Conservation (phyloP, 2,329 filamentous ascomycete species). For the Chaetomium sp. region DNA sequence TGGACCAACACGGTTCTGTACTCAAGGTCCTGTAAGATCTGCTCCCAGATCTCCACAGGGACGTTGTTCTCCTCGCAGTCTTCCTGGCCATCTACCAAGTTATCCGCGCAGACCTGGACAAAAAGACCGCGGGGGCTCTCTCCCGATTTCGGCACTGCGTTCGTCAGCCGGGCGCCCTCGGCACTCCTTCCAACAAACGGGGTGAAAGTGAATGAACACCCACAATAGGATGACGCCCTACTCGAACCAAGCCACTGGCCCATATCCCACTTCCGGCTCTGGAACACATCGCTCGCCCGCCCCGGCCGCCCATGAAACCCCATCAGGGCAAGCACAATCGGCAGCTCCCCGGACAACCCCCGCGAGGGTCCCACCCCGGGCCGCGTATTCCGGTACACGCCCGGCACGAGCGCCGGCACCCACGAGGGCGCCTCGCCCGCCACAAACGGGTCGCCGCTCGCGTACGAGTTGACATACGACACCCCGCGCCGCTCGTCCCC, state of each 20-base stretch:
- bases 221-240: constrained; percentile 23
- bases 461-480: constrained; percentile 37
- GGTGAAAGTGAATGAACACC: background rate
- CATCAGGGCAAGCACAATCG: constrained; percentile 47
- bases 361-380: constrained; percentile 30
- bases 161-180: background rate
- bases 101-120: constrained; percentile 34
- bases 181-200: background rate
- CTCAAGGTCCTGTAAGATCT: constrained; percentile 11
- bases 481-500: constrained; percentile 32
- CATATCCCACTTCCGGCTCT: constrained; percentile 25
- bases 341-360: constrained; percentile 45
- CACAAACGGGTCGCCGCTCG: constrained; percentile 36
- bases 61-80: constrained; percentile 19
- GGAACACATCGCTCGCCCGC: constrained; percentile 36
- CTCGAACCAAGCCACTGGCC: constrained; percentile 23
- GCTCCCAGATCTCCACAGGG: constrained; percentile 32
- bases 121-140: constrained; percentile 41
- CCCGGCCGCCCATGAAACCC: constrained; percentile 37
- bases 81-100: constrained; percentile 26
- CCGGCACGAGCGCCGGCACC: constrained; percentile 45
- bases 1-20: constrained; percentile 12
- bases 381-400: constrained; percentile 36
- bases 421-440: constrained; percentile 42
- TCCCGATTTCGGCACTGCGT: constrained; percentile 32